Conservation (phyloP, 2,329 filamentous ascomycete species). For the Rugonectria rugulosa region DNA sequence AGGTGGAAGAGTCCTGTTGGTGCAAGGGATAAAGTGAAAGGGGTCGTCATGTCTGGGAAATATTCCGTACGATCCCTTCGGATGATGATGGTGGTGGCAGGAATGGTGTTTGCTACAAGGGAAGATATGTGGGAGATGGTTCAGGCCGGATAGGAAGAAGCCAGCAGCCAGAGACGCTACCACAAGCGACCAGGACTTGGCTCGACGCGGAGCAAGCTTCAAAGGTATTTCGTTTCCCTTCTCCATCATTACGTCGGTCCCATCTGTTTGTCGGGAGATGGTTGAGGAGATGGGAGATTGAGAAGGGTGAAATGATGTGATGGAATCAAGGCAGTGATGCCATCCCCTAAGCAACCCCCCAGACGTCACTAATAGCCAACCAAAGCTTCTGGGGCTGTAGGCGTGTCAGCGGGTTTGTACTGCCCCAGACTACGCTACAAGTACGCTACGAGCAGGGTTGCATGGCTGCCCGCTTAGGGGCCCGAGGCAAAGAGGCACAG, state of each 20-base stretch:
- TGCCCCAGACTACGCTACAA: no score
- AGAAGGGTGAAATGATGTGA: no score
- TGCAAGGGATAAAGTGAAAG: slow-evolving; percentile 58
- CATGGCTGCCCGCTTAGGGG: no score
- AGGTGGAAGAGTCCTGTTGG: slow-evolving; percentile 49
- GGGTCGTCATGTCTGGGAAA: slow-evolving; percentile 54
- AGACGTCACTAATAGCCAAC: no score
- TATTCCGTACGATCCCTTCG: slow-evolving; percentile 4
- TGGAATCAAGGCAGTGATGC: no score
- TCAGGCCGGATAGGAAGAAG: slow-evolving; percentile 6
- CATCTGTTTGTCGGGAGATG: no score
- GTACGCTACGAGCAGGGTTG: no score
- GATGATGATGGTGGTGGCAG: neutral
- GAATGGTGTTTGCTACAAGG: neutral
- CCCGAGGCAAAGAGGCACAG: no score
- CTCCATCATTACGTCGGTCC: neutral
- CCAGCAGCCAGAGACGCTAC: neutral
- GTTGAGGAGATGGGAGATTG: neutral
- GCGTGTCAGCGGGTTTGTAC: no score
- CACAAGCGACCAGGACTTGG: neutral
- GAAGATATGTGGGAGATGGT: neutral
- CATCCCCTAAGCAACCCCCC: no score
- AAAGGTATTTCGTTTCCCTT: neutral
- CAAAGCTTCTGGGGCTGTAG: no score
- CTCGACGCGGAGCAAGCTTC: neutral